phyloP scores from a whole-genome alignment of 2,329 filamentous ascomycete species.

The Sclerotinia sclerotiorum region DNA sequence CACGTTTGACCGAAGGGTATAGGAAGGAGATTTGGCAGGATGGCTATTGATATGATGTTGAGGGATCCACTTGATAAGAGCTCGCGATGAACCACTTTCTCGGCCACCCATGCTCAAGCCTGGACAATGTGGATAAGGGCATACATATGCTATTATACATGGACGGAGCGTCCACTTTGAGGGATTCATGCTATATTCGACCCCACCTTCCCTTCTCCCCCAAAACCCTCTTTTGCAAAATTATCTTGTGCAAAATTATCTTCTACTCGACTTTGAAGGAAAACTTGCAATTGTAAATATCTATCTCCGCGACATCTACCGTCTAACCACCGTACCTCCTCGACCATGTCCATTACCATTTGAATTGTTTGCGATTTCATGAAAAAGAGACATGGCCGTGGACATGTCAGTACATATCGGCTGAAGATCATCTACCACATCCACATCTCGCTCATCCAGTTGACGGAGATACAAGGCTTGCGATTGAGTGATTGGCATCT shows the following conservation, averaged over 20 bases:
- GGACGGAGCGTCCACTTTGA: not conserved
- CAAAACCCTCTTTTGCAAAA: not conserved
- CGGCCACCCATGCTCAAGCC: not conserved
- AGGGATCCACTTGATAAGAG: not conserved
- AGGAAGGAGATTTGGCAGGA: slow-evolving; percentile 76
- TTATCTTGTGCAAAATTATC: not conserved
- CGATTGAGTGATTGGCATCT: slow-evolving; percentile 28
- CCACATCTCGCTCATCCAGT: slow-evolving; percentile 29
- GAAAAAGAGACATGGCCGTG: slow-evolving; percentile 8
- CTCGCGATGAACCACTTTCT: not conserved
- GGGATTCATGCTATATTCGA: not conserved
- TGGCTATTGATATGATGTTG: slow-evolving; percentile 32
- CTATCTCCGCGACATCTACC: not conserved
- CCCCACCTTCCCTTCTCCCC: not conserved
- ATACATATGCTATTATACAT: not conserved
- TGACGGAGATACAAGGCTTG: slow-evolving; percentile 35
- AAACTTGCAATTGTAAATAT: not conserved
- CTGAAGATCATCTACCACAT: slow-evolving; percentile 13
- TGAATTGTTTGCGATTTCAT: not conserved
- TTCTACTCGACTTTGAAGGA: not conserved
- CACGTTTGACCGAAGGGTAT: slow-evolving; percentile 79
- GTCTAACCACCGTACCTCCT: not conserved
- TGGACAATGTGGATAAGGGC: not conserved
- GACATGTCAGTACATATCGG: not conserved
- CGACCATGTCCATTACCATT: not conserved